Base-by-base conservation (phyloP, 2,329 filamentous ascomycete species). In the Colletotrichum sublineola region DNA sequence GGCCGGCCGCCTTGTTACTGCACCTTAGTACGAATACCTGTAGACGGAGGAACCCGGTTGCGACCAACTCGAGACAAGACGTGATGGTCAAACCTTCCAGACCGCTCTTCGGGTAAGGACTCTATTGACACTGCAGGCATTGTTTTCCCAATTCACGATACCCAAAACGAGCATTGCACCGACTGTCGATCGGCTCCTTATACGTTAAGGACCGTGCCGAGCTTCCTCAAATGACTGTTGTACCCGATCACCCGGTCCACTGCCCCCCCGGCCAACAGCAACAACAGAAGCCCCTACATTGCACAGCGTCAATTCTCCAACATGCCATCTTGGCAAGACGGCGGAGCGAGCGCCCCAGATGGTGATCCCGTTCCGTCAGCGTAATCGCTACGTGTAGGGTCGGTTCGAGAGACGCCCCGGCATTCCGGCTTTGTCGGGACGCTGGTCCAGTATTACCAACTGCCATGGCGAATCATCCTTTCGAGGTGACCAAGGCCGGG, bases 191-290 rank as follows among this genome's bases (percentile, higher is more conserved):
- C 31, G 44, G 38, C 58, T 48, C 55, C 31, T 50, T 60, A 33
- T 61, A 69, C 48, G 58, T 56, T 42, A 56, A 46, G n/a, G 20
- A 31, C 40, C 66, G 69, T 64, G 60, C 69, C 46, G 66, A 65
- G 60, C 60, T 65, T 69, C 66, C 66, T 46, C 55, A 72, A 60
- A 18, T 24, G 55, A 60, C 46, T 56, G 38, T 7, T 68, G 60
- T 20, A 42, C 58, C 58, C 66, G 60, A 42, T 33, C 52, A 57
- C 63, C 57, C 48, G 48, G 50, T 42, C 58, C 31, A 44, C 46
- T 24, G 40, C 48, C n/a, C n/a, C n/a, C 46, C n/a, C 40, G 44
- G 57, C 48, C 20, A 46, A 66, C 44, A n/a, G 52, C 33, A 20
- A 38, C 44, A 29, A 6, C 42, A 44, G 5, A 38, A 58, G 62